Evolutionary conservation across 164 flowering plant species (phyloP).

Genomic region (Pachysandra terminalis): DNA sequence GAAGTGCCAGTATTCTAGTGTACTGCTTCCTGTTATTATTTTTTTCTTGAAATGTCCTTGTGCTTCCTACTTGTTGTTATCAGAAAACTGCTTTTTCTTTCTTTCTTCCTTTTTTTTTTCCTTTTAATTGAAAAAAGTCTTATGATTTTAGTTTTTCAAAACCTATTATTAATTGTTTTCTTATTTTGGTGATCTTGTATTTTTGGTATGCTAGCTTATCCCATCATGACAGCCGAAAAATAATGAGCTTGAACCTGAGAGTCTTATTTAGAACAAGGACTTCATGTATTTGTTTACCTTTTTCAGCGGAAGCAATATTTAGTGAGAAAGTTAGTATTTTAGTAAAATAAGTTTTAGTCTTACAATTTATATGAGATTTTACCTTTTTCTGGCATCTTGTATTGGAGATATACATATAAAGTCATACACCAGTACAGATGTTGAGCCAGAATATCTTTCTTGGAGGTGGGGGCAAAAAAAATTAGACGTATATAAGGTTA

Average conservation of each 20-base stretch:
- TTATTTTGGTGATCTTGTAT: background rate
- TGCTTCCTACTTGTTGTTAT: background rate
- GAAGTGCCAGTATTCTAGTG: no score
- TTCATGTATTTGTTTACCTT: background rate
- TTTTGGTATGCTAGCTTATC: background rate
- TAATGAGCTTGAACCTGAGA: background rate
- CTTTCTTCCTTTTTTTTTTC: no score
- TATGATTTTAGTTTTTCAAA: background rate
- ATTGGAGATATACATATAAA: background rate
- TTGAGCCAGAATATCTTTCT: no score
- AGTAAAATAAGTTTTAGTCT: background rate
- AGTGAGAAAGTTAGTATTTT: background rate
- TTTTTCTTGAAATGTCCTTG: background rate
- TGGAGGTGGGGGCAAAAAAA: no score
- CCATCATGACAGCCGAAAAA: background rate
- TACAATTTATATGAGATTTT: background rate
- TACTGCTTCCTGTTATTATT: no score
- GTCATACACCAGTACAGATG: no score
- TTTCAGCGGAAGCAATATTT: background rate
- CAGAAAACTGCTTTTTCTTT: no score
- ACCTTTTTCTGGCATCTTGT: background rate
- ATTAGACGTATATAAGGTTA: no score
- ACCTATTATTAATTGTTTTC: background rate
- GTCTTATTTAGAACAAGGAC: background rate
- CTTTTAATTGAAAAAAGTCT: background rate